A percentile compares a stretch with the other conserved stretches of the same genome.
Evolutionary conservation across 805 yeast species (phyloP).

Genomic region (Metschnikowia peoriensis): DNA sequence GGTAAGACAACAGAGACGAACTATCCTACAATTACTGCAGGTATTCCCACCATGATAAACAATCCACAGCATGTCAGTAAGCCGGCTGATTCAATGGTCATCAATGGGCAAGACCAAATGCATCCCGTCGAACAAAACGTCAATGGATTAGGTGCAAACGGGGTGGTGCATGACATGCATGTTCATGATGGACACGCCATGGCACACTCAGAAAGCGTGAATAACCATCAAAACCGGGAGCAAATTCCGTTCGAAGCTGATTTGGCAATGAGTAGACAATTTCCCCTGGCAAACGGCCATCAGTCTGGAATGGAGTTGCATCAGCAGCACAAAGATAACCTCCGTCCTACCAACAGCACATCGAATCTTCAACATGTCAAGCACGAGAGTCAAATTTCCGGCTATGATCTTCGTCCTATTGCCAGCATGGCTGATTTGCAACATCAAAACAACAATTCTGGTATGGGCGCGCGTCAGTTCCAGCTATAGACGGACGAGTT

Average conservation of each 20-base stretch:
- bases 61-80: conserved; percentile 1
- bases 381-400: conserved; percentile 4
- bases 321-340: conserved; percentile 12
- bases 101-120: conserved; percentile 5
- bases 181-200: background rate
- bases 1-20: conserved; percentile 24
- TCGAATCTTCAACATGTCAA: conserved; percentile 27
- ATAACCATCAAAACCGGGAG: conserved; percentile 14
- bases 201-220: conserved; percentile 6
- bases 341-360: conserved; percentile 33
- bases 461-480: conserved; percentile 11
- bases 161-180: conserved; percentile 1
- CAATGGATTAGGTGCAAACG: conserved; percentile 1
- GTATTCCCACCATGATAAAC: conserved; percentile 39
- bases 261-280: conserved; percentile 11
- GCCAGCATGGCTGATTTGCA: conserved; percentile 21
- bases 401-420: conserved; percentile 15
- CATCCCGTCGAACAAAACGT: background rate
- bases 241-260: conserved; percentile 9
- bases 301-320: background rate
- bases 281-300: conserved; percentile 5
- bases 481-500: conserved; percentile 4
- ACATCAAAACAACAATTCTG: conserved; percentile 5
- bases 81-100: background rate
- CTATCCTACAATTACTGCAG: conserved; percentile 34